Evolutionary conservation across 768 basidiomycete genomes (phyloP), one percentile per base, ranked within the genome.

Genomic region (Galerina sulciceps): DNA sequence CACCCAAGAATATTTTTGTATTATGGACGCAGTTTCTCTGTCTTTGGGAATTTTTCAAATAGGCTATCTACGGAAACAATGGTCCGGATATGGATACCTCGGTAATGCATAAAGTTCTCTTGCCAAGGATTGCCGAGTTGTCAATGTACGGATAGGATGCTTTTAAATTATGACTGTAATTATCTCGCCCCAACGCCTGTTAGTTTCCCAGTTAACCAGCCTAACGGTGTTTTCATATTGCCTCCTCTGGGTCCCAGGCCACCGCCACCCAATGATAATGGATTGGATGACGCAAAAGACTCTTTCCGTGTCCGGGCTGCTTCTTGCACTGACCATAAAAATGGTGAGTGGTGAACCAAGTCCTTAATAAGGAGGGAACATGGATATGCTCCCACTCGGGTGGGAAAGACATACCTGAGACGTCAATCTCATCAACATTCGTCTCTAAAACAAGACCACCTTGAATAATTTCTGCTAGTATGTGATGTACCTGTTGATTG

Each of bases 361-460:
- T 23, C 40, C 44, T 53, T 11, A 41, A 52, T 46, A 10, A 35
- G 40, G 37, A 9, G 43, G 13, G 40, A 10, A 23, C 23, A 6
- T 31, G 22, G 34, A 31, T 31, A 18, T 14, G n/a, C 42, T 59
- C 57, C 58, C 59, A 53, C 36, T 20, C 31, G 46, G 40, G 52
- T 63, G 59, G 47, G 59, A 66, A 59, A 20, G 46, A 68, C 86
- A 52, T 64, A 93, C 93, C 85, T 60, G 87, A 81, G 61, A 66
- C 75, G 64, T 87, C 87, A 55, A 94, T 94, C 69, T 93, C 91
- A 53, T 92, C 91, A 22, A 94, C 87, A 72, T 93, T 94, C 11
- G 96, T 99, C 73, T 99, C 97, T 42, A 99, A 80, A 9, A 99
- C 97, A 37, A 99, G 81, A 5, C 97, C 97, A 14, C 95, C 96